Evolutionary conservation across 106 monocot species (phyloP).

Genomic region (Chionographis japonica): DNA sequence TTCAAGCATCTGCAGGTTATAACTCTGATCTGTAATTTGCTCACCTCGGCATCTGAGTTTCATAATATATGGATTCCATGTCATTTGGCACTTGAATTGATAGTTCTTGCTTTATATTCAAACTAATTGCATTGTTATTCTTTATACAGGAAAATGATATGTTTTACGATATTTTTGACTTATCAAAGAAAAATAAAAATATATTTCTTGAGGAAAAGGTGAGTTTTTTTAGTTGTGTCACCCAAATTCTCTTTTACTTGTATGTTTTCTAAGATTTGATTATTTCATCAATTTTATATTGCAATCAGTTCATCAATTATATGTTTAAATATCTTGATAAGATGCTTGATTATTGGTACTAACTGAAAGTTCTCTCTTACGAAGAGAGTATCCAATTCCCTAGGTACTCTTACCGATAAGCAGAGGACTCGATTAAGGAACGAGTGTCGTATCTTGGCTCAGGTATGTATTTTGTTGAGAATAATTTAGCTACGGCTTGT

Average conservation of each 20-base stretch:
- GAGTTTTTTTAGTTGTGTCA: not conserved
- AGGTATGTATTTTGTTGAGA: conserved; percentile 5
- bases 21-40: not conserved
- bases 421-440: conserved; percentile 25
- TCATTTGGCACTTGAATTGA: not conserved
- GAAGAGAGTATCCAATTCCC: conserved; percentile 24
- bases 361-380: not conserved
- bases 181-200: conserved; percentile 15
- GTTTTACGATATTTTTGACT: conserved; percentile 30
- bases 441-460: conserved; percentile 21
- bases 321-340: no score
- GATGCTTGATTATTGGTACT: no score
- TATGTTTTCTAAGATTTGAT: no score
- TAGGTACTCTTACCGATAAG: conserved; percentile 17
- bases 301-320: no score
- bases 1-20: conserved; percentile 30
- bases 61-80: no score
- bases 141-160: conserved; percentile 28
- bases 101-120: no score
- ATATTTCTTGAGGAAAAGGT: conserved; percentile 28
- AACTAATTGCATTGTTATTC: not conserved
- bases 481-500: no score
- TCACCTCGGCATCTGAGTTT: no score
- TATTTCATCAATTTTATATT: no score
- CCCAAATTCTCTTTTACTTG: no score